Evolutionary conservation across 129 eudicot genomes (phyloP).

Genomic region (Solidago caesia): DNA sequence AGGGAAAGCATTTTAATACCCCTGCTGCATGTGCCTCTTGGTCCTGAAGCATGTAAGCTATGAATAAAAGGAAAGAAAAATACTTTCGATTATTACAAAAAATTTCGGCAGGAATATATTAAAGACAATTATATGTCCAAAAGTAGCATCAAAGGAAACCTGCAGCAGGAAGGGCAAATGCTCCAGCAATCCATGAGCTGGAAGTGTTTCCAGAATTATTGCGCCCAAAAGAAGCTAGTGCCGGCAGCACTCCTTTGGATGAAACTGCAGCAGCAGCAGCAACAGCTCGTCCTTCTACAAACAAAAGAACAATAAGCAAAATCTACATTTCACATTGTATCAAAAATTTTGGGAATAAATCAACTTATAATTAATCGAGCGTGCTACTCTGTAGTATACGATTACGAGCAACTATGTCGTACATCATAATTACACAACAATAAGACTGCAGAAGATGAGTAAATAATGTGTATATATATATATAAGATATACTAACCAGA

Average conservation of each 20-base stretch:
- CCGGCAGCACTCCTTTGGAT: slow-evolving; percentile 54
- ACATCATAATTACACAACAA: not conserved
- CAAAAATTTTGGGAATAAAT: not conserved
- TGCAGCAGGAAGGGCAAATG: slow-evolving; percentile 91
- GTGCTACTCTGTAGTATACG: not conserved
- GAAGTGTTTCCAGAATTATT: slow-evolving; percentile 57
- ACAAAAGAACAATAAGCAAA: not conserved
- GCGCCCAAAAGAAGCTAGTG: slow-evolving; percentile 63
- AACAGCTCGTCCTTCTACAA: slow-evolving; percentile 66
- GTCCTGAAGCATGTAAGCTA: slow-evolving; percentile 89
- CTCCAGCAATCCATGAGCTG: slow-evolving; percentile 68
- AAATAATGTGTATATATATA: not conserved
- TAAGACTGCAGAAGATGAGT: not conserved
- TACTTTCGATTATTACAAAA: not conserved
- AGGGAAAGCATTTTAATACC: slow-evolving; percentile 37
- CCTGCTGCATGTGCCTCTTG: slow-evolving; percentile 87
- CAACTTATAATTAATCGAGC: not conserved
- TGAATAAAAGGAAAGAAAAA: slow-evolving; percentile 16
- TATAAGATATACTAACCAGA: not conserved
- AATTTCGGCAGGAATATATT: not conserved
- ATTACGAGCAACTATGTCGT: not conserved
- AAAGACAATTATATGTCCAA: not conserved
- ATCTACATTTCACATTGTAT: not conserved
- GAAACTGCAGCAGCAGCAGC: slow-evolving; percentile 73
- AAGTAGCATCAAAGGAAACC: slow-evolving; percentile 34